A percentile compares a stretch with the other conserved stretches of the same genome.
Conservation (phyloP, 2,329 filamentous ascomycete species). For the Keithomyces neogunnii region DNA sequence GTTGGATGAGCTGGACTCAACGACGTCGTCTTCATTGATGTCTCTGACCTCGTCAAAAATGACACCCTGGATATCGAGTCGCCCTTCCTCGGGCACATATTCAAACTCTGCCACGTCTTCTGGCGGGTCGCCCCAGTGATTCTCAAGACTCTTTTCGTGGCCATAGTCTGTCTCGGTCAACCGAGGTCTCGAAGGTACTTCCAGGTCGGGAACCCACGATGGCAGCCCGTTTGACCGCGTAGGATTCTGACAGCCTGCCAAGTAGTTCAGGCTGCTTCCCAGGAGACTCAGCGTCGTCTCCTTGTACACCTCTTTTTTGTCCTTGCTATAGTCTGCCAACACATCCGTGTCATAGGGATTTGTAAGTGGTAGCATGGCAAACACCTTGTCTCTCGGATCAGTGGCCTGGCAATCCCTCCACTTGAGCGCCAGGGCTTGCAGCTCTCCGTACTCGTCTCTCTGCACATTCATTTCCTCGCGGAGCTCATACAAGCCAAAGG, state of each 20-base stretch:
- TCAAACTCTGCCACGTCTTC: too few relatives aligned
- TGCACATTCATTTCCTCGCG: too few relatives aligned
- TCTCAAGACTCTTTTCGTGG: not conserved
- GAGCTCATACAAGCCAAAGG: too few relatives aligned
- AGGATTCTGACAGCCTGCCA: not conserved
- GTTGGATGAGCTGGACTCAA: not conserved
- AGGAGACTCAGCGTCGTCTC: not conserved
- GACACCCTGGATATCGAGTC: too few relatives aligned
- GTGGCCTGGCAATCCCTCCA: too few relatives aligned
- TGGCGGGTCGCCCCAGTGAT: not conserved
- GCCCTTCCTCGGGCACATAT: too few relatives aligned
- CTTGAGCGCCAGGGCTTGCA: too few relatives aligned
- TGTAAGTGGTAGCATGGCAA: not conserved
- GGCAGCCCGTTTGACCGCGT: not conserved
- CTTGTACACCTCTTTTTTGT: not conserved
- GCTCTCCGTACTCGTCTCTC: too few relatives aligned
- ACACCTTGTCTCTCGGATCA: not conserved
- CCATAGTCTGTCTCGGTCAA: not conserved
- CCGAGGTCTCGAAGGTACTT: not conserved
- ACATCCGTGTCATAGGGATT: not conserved
- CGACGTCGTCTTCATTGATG: not conserved
- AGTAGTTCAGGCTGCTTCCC: not conserved
- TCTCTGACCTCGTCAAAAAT: not conserved
- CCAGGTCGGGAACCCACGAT: not conserved
- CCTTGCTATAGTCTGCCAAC: not conserved